Evolutionary conservation across 2,329 filamentous ascomycete species (phyloP).

Genomic region (Triangularia setosa): DNA sequence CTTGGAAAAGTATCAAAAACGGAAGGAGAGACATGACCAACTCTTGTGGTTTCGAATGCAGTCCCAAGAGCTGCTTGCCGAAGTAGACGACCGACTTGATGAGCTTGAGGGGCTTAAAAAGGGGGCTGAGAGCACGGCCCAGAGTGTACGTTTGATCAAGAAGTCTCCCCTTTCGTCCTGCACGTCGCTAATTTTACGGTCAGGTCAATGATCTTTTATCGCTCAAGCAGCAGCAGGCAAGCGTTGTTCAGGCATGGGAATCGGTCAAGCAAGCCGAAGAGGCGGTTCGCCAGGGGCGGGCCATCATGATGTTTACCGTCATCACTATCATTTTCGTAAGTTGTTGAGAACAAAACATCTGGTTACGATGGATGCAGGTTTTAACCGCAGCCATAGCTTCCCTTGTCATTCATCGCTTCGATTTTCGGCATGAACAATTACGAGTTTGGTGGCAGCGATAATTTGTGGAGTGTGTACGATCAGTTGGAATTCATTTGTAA

Average conservation of each 20-base stretch:
- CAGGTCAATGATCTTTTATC: conserved; percentile 27
- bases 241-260: conserved; percentile 30
- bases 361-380: background rate
- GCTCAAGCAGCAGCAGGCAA: conserved; percentile 34
- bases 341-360: background rate
- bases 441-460: conserved; percentile 13
- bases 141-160: conserved; percentile 29
- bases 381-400: conserved; percentile 21
- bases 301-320: conserved; percentile 33
- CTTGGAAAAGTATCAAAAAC: background rate
- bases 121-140: conserved; percentile 31
- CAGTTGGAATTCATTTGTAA: conserved; percentile 24
- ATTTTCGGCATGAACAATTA: conserved; percentile 33
- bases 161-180: background rate
- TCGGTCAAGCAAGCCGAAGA: conserved; percentile 29
- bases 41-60: conserved; percentile 18
- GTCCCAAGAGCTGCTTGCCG: conserved; percentile 24
- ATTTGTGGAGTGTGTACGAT: conserved; percentile 15
- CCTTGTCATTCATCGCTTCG: conserved; percentile 30
- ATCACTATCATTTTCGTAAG: conserved; percentile 34
- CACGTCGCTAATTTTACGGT: background rate
- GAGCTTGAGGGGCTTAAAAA: conserved; percentile 33
- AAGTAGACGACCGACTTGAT: conserved; percentile 29
- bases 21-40: conserved; percentile 5
- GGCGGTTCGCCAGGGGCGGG: conserved; percentile 29